A percentile compares a stretch with the other conserved stretches of the same genome.
These are phyloP conservation scores for Colletotrichum phormii DNA, from an alignment of 2,329 filamentous ascomycete genomes.

Conservation along the genomic window DNA sequence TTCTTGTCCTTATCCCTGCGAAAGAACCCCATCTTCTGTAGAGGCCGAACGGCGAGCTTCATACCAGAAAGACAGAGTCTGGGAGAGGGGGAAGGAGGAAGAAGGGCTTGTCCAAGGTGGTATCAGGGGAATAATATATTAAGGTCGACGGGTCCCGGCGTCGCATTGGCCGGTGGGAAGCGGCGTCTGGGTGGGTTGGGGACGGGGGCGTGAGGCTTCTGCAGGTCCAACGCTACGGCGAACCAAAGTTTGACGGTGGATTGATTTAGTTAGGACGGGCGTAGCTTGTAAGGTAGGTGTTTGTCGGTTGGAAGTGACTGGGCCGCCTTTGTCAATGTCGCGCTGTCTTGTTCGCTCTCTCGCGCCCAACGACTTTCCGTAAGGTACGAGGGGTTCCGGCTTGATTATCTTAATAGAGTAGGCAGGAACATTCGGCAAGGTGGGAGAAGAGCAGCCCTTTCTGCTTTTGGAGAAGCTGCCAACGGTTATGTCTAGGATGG, in stretches of 20 bases:
- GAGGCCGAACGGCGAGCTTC: conserved; percentile 35
- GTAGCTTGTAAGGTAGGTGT: neutral
- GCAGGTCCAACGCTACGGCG: conserved; percentile 29
- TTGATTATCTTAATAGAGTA: neutral
- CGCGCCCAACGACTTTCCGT: neutral
- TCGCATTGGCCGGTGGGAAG: conserved; percentile 29
- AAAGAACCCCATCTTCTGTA: conserved; percentile 37
- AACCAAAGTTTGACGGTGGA: conserved; percentile 22
- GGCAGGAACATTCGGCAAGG: neutral
- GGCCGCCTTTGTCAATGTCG: conserved; percentile 1
- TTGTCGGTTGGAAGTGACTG: neutral
- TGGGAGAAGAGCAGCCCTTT: neutral
- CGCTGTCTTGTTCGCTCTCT: conserved; percentile 3
- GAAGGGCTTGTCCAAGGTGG: conserved; percentile 10
- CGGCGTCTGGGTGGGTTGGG: conserved; percentile 24
- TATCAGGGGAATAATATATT: conserved; percentile 33
- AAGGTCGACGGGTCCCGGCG: conserved; percentile 30
- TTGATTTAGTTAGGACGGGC: too few species aligned
- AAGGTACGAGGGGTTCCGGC: neutral
- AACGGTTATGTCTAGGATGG: conserved; percentile 32
- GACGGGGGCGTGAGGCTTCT: conserved; percentile 21
- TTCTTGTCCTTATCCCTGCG: conserved; percentile 38
- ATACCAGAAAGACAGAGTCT: conserved; percentile 12
- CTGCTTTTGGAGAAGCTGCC: conserved; percentile 17
- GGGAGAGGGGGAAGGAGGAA: neutral